Base-by-base conservation (phyloP, 129 eudicot genomes). In the Escallonia rubra region DNA sequence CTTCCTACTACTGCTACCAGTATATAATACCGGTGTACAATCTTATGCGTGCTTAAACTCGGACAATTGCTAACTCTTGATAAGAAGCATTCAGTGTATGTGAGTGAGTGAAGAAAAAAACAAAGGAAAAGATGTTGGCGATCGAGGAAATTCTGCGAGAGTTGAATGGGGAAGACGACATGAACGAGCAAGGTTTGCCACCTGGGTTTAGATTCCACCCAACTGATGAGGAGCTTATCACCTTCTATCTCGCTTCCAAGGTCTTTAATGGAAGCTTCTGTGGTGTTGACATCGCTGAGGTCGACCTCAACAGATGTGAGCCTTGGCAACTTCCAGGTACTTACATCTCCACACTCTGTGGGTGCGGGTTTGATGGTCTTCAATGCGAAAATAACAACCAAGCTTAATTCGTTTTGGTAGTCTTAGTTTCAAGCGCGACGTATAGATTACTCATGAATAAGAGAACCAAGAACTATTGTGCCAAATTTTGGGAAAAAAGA, bases 141-240 rank as follows among this genome's bases (percentile, higher is more conserved):
- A 69, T 90, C 39, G 97, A 90, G 67, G 97, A 87, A 5, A 88
- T 90, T 42, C 63, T 90, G 43, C 64, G 90, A 63, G 97, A 90
- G 52, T 82, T 90, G n/a, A 82, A 68, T 41, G 78, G 81, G 54
- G 85, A 79, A 50, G 78, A 78, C 55, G 78, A 78, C 55, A n/a
- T 23, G 65, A 72, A 49, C 43, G 81, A 66, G 57, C 72, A 40
- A 44, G 81, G 82, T 53, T 68, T 90, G 80, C 95, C 97, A 66
- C 97, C 97, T 3, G 97, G 97, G 55, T 90, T 90, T 68, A 78
- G 97, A 82, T 90, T 90, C 64, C 97, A 91, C 76, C 97, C 97
- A 0, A 91, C 97, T 3, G 97, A 91, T 79, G 97, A 91, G 73
- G 97, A 91, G 65, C 97, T 91, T 63, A 76, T 91, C 38, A 82